These are phyloP conservation scores for Microcyclosporella mali DNA, from an alignment of 2,329 filamentous ascomycete species.

Conservation along the genomic window DNA sequence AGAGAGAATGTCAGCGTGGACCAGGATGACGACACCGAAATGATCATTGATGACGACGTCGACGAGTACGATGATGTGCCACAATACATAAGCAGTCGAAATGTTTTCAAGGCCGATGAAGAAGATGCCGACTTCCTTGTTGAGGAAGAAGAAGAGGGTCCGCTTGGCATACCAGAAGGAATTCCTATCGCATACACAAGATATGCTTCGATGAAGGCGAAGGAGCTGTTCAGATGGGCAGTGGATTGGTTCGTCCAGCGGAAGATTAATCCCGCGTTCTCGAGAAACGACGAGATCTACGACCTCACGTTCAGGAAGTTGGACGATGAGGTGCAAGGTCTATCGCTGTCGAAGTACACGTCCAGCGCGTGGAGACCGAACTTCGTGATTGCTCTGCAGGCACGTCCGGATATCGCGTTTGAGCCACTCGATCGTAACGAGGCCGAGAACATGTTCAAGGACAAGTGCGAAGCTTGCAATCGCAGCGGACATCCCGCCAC, in stretches of 20 bases:
- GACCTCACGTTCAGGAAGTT: slow-evolving; percentile 63
- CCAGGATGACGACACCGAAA: slow-evolving; percentile 31
- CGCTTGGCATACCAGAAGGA: slow-evolving; percentile 52
- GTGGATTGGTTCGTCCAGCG: slow-evolving; percentile 79
- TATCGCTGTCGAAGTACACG: slow-evolving; percentile 64
- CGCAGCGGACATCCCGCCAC: slow-evolving; percentile 62
- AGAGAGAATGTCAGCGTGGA: slow-evolving; percentile 26
- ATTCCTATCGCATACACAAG: slow-evolving; percentile 63
- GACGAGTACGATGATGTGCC: slow-evolving; percentile 44
- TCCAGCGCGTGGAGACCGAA: slow-evolving; percentile 64
- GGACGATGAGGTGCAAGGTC: slow-evolving; percentile 61
- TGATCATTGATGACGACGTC: slow-evolving; percentile 49
- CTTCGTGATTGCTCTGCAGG: slow-evolving; percentile 60
- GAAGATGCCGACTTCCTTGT: slow-evolving; percentile 59
- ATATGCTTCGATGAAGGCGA: slow-evolving; percentile 59
- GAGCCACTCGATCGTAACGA: slow-evolving; percentile 38
- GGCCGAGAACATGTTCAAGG: slow-evolving; percentile 32
- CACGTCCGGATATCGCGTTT: slow-evolving; percentile 56
- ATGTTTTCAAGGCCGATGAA: slow-evolving; percentile 45
- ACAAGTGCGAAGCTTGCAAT: slow-evolving; percentile 65
- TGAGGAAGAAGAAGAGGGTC: slow-evolving; percentile 48
- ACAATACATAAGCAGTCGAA: slow-evolving; percentile 28
- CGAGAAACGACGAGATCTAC: slow-evolving; percentile 59
- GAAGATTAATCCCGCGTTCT: slow-evolving; percentile 66
- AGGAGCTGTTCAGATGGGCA: slow-evolving; percentile 66